Conservation (phyloP, 179 eudicot species). For the Gypsophila paniculata region DNA sequence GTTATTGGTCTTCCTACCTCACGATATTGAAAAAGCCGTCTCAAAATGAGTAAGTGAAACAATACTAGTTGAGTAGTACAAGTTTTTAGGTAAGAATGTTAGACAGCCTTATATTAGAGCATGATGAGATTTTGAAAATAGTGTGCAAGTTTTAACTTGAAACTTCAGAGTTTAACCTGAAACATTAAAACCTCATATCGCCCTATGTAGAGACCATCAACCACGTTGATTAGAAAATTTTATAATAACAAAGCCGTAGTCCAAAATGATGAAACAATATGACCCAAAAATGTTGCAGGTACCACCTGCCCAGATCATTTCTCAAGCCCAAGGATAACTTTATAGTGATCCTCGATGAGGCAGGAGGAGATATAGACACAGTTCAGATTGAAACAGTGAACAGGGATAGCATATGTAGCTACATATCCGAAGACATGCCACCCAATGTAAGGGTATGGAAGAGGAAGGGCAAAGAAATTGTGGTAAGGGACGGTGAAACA, state of each 20-base stretch:
- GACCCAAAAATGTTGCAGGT: constrained; percentile 36
- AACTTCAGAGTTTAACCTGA: too few relatives aligned
- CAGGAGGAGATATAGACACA: constrained; percentile 52
- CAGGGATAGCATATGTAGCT: constrained; percentile 62
- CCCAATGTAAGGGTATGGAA: constrained; percentile 52
- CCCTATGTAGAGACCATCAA: too few relatives aligned
- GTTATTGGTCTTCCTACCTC: constrained; percentile 63
- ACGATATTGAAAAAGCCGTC: constrained; percentile 54
- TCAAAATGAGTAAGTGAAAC: constrained; percentile 64
- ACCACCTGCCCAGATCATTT: constrained; percentile 75
- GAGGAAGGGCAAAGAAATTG: constrained; percentile 28
- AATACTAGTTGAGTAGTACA: neutral
- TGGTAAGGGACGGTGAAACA: constrained; percentile 16
- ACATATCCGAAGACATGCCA: constrained; percentile 48
- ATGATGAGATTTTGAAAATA: neutral
- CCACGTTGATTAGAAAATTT: neutral
- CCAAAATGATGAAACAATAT: neutral
- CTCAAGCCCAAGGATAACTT: constrained; percentile 61
- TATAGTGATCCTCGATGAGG: constrained; percentile 73
- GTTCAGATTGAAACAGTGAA: constrained; percentile 50
- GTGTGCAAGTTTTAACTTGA: too few relatives aligned
- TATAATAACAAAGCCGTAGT: neutral
- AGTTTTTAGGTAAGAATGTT: neutral
- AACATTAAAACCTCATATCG: too few relatives aligned
- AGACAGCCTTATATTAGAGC: neutral